Conservation (phyloP, 306 rosid species). For the Herpetospermum pedunculosum region DNA sequence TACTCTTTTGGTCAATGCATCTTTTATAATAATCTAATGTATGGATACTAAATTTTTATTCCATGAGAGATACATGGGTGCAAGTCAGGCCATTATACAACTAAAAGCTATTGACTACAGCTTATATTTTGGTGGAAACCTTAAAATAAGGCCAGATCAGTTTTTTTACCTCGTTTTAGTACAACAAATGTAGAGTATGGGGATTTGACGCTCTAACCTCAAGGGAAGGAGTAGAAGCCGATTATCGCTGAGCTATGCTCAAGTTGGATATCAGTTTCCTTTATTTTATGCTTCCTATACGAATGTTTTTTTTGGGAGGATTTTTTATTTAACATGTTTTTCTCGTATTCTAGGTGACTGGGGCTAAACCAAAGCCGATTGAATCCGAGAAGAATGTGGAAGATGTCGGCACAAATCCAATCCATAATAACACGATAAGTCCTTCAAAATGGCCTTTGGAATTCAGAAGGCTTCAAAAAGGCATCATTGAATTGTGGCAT, state of each 20-base stretch:
- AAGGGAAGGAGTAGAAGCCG: too few relatives aligned
- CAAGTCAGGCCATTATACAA: background rate
- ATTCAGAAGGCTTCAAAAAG: constrained; percentile 63
- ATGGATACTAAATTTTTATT: background rate
- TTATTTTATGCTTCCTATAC: background rate
- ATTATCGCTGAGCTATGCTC: too few relatives aligned
- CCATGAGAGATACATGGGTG: background rate
- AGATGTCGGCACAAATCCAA: constrained; percentile 68
- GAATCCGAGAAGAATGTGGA: constrained; percentile 32
- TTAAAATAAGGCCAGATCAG: background rate
- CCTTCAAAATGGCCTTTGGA: constrained; percentile 66
- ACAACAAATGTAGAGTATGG: too few relatives aligned
- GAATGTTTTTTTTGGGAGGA: background rate
- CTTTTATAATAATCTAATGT: background rate
- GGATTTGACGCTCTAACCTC: too few relatives aligned
- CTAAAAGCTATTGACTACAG: background rate
- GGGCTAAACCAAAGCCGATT: constrained; percentile 18
- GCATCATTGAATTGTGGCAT: constrained; percentile 74
- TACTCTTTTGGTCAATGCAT: background rate
- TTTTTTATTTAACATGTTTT: constrained; percentile 9
- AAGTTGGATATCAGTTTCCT: background rate
- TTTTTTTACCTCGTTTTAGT: too few relatives aligned
- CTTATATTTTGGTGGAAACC: background rate
- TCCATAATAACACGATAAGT: constrained; percentile 35
- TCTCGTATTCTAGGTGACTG: constrained; percentile 31